These are phyloP conservation scores for Nitzschia palea DNA, from an alignment of 108 stramenopile genomes.

Conservation along the genomic window DNA sequence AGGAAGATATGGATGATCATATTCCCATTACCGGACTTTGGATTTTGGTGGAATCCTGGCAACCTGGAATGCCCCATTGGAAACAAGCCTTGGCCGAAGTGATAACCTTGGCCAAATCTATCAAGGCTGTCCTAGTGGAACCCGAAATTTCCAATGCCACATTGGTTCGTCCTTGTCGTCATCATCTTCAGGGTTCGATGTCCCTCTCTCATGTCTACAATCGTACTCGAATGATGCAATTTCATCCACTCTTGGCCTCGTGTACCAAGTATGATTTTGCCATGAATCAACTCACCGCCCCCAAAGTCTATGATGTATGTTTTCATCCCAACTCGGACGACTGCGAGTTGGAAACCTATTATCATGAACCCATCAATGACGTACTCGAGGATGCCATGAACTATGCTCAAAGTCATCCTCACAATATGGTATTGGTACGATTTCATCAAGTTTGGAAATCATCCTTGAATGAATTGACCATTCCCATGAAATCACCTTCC, in stretches of 20 bases:
- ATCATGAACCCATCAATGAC: neutral
- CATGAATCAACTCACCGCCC: constrained; percentile 5
- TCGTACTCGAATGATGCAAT: neutral
- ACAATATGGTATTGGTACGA: neutral
- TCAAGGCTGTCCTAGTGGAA: constrained; percentile 7
- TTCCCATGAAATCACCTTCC: neutral
- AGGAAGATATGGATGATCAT: neutral
- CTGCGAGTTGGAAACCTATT: neutral
- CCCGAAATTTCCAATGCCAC: neutral
- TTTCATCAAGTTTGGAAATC: neutral
- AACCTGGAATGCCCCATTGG: neutral
- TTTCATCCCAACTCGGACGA: neutral
- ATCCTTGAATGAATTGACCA: neutral
- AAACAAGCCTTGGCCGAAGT: neutral
- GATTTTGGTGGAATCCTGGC: constrained; percentile 6
- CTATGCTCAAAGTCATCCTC: neutral
- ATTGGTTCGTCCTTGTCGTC: neutral
- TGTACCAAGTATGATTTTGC: neutral
- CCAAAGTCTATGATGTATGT: neutral
- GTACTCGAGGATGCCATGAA: neutral
- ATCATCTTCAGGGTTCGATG: neutral
- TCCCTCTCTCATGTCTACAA: neutral
- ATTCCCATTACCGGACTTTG: constrained; percentile 6
- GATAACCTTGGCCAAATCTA: constrained; percentile 7
- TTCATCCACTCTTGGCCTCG: neutral